Base-by-base conservation (phyloP, 1,139 yeast species). In the Lodderomyces oxycetoniae region DNA sequence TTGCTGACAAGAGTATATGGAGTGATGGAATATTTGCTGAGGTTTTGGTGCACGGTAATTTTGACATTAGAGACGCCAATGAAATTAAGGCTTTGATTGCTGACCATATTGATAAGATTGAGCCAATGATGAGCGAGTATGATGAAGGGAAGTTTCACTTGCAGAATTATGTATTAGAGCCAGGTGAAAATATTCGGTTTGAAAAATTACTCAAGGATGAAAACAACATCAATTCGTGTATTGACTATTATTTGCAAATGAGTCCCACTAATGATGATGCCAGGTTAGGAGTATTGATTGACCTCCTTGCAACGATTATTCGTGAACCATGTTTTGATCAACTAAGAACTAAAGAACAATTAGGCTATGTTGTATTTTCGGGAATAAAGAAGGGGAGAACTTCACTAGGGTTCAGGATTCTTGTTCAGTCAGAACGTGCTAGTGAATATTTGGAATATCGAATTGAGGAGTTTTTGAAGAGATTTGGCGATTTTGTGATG, bases 261-360 rank as follows among this genome's bases (percentile, higher is more conserved):
- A 87, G 84, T 14, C 61, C 67, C 24, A 55, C 71, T 17, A 50
- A 55, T 3, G 54, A 61, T 37, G 54, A 61, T 37, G 48, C 47
- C 13, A 52, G 48, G 27, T 39, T 53, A 22, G 52, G 67, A 30
- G 63, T 87, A 0, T 52, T 75, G 35, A 67, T 82, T 13, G 88
- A 83, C 34, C 60, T 91, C 35, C 57, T 87, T 32, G 74, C 82
- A 0, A 88, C 85, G 37, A 70, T 88, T 41, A 66, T 83, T 32
- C 77, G 74, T 42, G 97, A 89, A 53, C 96, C 96, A 1, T 84
- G 89, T 36, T 91, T 91, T 57, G 81, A 86, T 53, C 86, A 84
- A 44, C 69, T 91, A 38, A 73, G 98, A 57, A 91, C 98, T 3
- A 81, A 86, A 48, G 98, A 91, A 57, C 97, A 91, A 45, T 55